Evolutionary conservation across 768 basidiomycete species (phyloP).

Genomic region (Kwoniella dejecticola): DNA sequence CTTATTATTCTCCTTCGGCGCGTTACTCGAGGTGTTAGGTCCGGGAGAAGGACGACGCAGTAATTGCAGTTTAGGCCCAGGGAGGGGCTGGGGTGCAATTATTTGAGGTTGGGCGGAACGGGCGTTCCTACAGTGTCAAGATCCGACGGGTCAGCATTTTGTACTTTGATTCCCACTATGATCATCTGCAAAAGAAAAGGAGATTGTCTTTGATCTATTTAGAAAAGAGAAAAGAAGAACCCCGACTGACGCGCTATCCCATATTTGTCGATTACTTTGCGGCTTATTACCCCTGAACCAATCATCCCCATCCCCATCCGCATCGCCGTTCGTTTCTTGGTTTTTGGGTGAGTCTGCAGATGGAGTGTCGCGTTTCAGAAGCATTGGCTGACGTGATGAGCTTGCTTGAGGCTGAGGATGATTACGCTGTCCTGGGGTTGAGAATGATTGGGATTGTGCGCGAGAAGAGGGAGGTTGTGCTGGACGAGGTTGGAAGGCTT

Average conservation of each 20-base stretch:
- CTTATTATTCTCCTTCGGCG: constrained; percentile 14
- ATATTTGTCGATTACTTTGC: constrained; percentile 33
- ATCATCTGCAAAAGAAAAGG: too few relatives aligned
- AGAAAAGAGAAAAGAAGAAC: background rate
- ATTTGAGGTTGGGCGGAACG: constrained; percentile 14
- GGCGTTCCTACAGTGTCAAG: constrained; percentile 14
- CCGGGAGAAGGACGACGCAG: constrained; percentile 23
- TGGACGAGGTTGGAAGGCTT: constrained; percentile 26
- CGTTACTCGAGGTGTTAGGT: too few relatives aligned
- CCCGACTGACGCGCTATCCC: constrained; percentile 35
- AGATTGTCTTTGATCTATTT: background rate
- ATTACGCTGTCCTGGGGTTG: background rate
- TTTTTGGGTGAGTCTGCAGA: background rate
- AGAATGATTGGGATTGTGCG: background rate
- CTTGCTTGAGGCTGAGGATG: background rate
- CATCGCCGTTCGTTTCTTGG: background rate
- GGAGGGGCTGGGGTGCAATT: constrained; percentile 14
- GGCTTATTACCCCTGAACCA: constrained; percentile 30
- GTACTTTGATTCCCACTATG: too few relatives aligned
- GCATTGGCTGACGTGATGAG: constrained; percentile 1
- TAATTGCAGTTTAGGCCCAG: constrained; percentile 20
- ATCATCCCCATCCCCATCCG: constrained; percentile 23
- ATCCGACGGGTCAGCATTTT: too few relatives aligned
- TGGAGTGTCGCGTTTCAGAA: background rate
- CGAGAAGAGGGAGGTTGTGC: background rate